A percentile compares a stretch with the other conserved stretches of the same genome.
These are phyloP conservation scores for Alternaria gaisen DNA, from an alignment of 2,329 filamentous ascomycete species.

Conservation along the genomic window DNA sequence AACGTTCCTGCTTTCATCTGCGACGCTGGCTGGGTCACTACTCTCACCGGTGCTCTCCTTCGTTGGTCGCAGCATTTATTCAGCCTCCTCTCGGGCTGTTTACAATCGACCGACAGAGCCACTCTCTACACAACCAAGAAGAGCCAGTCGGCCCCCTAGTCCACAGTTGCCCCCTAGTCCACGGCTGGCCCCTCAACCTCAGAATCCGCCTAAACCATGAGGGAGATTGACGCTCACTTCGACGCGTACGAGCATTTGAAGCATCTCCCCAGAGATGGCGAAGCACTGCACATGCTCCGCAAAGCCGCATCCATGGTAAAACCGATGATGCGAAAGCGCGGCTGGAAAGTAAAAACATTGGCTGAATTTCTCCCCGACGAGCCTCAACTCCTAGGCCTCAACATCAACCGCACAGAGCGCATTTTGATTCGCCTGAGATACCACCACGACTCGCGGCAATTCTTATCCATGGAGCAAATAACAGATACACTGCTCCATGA, in stretches of 20 bases:
- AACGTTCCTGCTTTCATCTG: conserved; percentile 5
- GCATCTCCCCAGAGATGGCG: conserved; percentile 54
- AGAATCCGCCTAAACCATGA: conserved; percentile 34
- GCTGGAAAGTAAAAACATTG: conserved; percentile 80
- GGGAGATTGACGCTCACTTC: conserved; percentile 60
- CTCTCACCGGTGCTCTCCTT: not conserved
- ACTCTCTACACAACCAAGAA: not conserved
- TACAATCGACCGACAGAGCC: not conserved
- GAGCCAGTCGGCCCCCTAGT: not conserved
- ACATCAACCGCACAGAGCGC: conserved; percentile 77
- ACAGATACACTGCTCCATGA: conserved; percentile 95
- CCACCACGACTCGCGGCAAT: conserved; percentile 75
- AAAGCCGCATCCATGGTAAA: conserved; percentile 90
- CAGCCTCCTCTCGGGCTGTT: not conserved
- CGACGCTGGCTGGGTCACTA: conserved; percentile 13
- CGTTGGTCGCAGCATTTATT: not conserved
- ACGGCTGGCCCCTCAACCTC: not conserved
- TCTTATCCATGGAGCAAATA: conserved; percentile 80
- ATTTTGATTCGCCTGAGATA: conserved; percentile 86
- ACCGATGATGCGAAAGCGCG: conserved; percentile 88
- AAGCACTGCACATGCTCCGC: conserved; percentile 69
- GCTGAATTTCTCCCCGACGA: conserved; percentile 86
- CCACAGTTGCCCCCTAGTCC: not conserved
- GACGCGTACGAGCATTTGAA: conserved; percentile 60
- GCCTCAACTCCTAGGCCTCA: conserved; percentile 77